Evolutionary conservation across 2,329 filamentous ascomycete genomes (phyloP), one percentile per base, ranked within the genome.

Genomic region (Stachybotrys chartarum): DNA sequence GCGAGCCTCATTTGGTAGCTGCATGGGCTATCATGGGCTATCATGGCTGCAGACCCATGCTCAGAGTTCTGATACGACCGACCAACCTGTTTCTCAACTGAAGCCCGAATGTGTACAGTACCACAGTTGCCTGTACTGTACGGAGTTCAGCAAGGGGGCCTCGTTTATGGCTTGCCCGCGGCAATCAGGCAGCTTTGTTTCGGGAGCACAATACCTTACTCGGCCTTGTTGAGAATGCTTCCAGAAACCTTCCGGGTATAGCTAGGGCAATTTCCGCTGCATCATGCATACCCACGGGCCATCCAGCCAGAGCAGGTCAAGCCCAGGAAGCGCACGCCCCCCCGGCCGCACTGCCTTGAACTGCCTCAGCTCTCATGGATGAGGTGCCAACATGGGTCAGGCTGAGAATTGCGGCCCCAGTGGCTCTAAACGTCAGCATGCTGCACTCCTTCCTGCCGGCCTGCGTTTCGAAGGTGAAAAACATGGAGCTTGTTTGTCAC

Each of bases 161-260:
- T 42, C 8, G 35, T 14, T 42, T 42, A 5, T 42, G 35, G 35
- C 35, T 42, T 42, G 35, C 35, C 35, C 35, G 35, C 35, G 14
- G 14, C 35, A 42, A 10, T 14, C 8, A 42, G 35, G 35, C 35
- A 42, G 8, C 14, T 42, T 42, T 42, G 35, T 42, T 42, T 42
- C 35, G 35, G 35, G 35, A 42, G 35, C 35, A 42, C 35, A 42
- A 42, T 42, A 42, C 24, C 24, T 24, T 24, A 4, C 10, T 10
- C 35, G 35, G 35, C 35, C 35, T 14, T 42, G 14, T 42, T 42
- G 35, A 42, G 35, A 66, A 65, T 60, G 55, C 62, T 72, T 72
- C 70, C 65, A 64, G 70, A 72, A 72, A 60, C 63, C 63, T 72
- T 64, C 68, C 64, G 54, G 52, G 54, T 35, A 35, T n/a, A 59